These are phyloP conservation scores for Verticillium isaacii DNA, from an alignment of 2,329 filamentous ascomycete species.

Conservation along the genomic window DNA sequence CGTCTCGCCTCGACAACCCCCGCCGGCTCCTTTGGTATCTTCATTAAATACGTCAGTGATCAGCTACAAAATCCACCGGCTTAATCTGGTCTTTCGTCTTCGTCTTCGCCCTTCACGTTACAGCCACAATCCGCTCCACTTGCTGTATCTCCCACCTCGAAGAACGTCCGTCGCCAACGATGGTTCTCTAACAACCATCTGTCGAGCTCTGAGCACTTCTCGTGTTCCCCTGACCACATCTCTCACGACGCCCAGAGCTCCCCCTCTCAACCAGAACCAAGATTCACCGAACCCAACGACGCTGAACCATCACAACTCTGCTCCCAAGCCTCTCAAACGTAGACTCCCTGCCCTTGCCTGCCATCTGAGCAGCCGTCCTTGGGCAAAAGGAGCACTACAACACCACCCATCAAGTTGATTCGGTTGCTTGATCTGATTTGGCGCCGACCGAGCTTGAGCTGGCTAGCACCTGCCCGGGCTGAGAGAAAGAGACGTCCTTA, in stretches of 20 bases:
- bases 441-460: not conserved
- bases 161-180: not conserved
- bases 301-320: not conserved
- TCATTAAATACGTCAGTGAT: not conserved
- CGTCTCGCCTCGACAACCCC: too few species aligned
- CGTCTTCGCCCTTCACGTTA: not conserved
- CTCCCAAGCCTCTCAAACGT: not conserved
- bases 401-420: not conserved
- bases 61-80: not conserved
- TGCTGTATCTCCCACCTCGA: not conserved
- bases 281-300: not conserved
- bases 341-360: not conserved
- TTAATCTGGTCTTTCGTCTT: not conserved
- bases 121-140: not conserved
- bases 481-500: not conserved
- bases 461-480: not conserved
- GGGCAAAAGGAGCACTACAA: not conserved
- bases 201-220: not conserved
- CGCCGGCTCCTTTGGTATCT: not conserved
- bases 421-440: not conserved
- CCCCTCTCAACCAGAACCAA: not conserved
- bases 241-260: not conserved
- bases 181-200: not conserved
- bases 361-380: not conserved
- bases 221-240: not conserved